Conservation (phyloP, 2,329 filamentous ascomycete species). For the Phialophora chinensis region DNA sequence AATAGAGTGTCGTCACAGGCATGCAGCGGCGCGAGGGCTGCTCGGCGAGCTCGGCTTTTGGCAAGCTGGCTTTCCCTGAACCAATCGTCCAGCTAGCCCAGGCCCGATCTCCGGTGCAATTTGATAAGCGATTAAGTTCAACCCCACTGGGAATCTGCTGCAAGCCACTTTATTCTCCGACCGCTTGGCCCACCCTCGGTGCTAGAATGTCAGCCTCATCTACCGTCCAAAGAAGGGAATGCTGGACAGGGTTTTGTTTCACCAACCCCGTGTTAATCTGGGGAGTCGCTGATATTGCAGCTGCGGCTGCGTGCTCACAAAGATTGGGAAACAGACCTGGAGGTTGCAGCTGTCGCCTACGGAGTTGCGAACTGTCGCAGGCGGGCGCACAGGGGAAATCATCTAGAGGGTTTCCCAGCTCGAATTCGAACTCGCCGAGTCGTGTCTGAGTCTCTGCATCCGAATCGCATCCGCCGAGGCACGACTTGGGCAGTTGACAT, state of each 20-base stretch:
- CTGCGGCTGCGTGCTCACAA: not conserved
- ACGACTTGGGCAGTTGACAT: conserved; percentile 13
- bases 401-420: conserved; percentile 16
- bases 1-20: not conserved
- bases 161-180: conserved; percentile 27
- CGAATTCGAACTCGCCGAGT: conserved; percentile 10
- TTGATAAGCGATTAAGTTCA: conserved; percentile 17
- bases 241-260: conserved; percentile 13
- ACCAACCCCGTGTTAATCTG: conserved; percentile 12
- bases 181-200: not conserved
- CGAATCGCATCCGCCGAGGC: not conserved
- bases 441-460: not conserved
- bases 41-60: conserved; percentile 2
- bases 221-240: not conserved
- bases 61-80: not conserved
- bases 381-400: conserved; percentile 16
- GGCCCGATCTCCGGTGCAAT: conserved; percentile 20
- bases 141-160: conserved; percentile 1
- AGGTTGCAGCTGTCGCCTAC: not conserved
- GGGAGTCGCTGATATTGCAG: conserved; percentile 1
- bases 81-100: conserved; percentile 6
- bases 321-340: not conserved
- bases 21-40: not conserved
- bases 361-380: conserved; percentile 8
- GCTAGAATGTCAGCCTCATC: conserved; percentile 1